Evolutionary conservation across 176 grass and related monocot species (phyloP).

Genomic region (Bonia amplexicaulis): DNA sequence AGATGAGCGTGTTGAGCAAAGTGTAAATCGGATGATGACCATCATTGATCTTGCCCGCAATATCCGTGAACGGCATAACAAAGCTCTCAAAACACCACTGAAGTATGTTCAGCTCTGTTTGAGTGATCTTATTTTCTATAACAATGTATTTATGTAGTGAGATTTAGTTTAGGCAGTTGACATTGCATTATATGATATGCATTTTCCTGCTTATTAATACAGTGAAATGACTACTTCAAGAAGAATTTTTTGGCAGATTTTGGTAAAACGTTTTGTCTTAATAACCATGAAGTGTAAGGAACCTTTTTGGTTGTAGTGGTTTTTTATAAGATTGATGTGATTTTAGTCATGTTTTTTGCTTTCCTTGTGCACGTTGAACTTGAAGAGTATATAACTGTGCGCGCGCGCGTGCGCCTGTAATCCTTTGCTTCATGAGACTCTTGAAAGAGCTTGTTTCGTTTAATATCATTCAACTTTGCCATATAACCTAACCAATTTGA

Average conservation of each 20-base stretch:
- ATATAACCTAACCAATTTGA: slow-evolving; percentile 19
- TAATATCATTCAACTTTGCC: slow-evolving; percentile 24
- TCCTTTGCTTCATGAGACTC: background rate
- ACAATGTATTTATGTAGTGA: background rate
- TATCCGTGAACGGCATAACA: slow-evolving; percentile 87
- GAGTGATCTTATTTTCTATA: background rate
- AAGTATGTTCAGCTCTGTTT: slow-evolving; percentile 56
- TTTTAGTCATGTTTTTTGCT: background rate
- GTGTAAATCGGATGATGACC: slow-evolving; percentile 96
- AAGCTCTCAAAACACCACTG: slow-evolving; percentile 94
- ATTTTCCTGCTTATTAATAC: background rate
- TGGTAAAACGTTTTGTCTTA: background rate
- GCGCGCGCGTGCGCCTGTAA: too few species aligned
- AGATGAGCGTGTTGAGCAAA: slow-evolving; percentile 95
- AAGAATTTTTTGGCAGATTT: background rate
- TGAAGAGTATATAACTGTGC: background rate
- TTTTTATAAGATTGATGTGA: background rate
- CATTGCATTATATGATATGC: background rate
- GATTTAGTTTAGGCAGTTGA: background rate
- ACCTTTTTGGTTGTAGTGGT: background rate
- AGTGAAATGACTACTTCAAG: background rate
- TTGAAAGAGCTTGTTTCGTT: background rate
- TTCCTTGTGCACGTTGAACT: background rate
- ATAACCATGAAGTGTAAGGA: background rate
- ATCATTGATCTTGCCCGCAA: slow-evolving; percentile 96